A percentile compares a stretch with the other conserved stretches of the same genome.
phyloP scores from a whole-genome alignment of 345 rosid species.

The Eucalyptus curtisii region DNA sequence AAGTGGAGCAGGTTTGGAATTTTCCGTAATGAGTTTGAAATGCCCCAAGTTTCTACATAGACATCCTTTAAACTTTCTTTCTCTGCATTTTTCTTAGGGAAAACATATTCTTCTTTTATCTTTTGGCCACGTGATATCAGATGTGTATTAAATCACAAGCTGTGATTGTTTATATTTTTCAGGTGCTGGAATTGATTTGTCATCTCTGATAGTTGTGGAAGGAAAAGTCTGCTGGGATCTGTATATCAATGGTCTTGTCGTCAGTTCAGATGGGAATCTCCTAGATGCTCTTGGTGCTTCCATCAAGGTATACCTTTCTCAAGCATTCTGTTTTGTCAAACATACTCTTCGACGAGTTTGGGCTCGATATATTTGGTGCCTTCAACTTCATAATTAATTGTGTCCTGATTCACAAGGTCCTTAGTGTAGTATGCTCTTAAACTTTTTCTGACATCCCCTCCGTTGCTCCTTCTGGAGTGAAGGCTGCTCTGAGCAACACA shows the following conservation, averaged over 20 bases:
- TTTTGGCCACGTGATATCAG: not conserved
- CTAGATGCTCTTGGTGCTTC: slow-evolving; percentile 75
- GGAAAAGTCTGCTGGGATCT: slow-evolving; percentile 93
- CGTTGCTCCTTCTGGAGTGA: not conserved
- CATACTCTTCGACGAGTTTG: rapidly evolving
- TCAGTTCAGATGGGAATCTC: slow-evolving; percentile 84
- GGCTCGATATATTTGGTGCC: not conserved
- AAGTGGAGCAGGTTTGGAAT: slow-evolving; percentile 67
- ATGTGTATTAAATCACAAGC: not conserved
- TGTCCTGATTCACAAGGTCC: not conserved
- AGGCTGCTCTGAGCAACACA: slow-evolving; percentile 95
- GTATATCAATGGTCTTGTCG: slow-evolving; percentile 74
- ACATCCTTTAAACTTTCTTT: not conserved
- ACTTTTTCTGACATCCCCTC: not conserved
- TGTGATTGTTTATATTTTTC: not conserved
- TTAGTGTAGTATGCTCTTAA: not conserved
- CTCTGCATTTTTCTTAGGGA: not conserved
- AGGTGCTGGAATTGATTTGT: slow-evolving; percentile 80
- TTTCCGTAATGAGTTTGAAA: not conserved
- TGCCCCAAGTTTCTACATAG: too few relatives aligned
- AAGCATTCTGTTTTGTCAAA: not conserved
- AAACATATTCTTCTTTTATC: not conserved
- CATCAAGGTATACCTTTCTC: slow-evolving; percentile 37
- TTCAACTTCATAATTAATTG: not conserved
- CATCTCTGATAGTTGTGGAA: slow-evolving; percentile 64